Percentiles rank a stretch among this genome's conserved stretches.
These are phyloP conservation scores for Microcera coccophila DNA, from an alignment of 2,329 filamentous ascomycete species.

Conservation along the genomic window DNA sequence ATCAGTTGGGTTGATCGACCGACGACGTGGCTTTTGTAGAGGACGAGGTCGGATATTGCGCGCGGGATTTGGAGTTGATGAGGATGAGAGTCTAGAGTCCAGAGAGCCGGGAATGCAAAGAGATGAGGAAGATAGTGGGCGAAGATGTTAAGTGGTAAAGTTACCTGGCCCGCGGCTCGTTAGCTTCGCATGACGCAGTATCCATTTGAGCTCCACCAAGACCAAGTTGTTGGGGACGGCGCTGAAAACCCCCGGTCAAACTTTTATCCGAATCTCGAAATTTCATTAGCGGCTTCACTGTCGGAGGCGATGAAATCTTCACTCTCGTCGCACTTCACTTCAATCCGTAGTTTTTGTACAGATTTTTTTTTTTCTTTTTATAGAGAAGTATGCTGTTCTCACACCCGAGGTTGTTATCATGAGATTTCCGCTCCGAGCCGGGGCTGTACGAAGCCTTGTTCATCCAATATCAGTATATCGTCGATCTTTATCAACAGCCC, in stretches of 20 bases:
- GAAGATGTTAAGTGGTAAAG: no score
- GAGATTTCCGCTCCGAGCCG: slow-evolving; percentile 28
- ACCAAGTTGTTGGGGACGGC: no score
- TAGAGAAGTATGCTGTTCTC: slow-evolving; percentile 16
- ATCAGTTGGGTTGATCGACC: neutral
- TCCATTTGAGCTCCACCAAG: no score
- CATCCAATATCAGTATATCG: slow-evolving; percentile 14
- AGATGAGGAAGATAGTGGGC: neutral
- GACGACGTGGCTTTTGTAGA: neutral
- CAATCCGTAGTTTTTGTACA: slow-evolving; percentile 3
- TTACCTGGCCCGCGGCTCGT: no score
- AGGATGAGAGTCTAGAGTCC: no score
- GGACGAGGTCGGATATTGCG: no score
- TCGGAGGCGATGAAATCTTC: slow-evolving; percentile 14
- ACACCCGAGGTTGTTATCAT: slow-evolving; percentile 21
- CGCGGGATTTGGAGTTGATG: no score
- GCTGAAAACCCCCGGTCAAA: slow-evolving; percentile 19
- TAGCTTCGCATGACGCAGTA: no score
- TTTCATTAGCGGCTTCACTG: slow-evolving; percentile 15
- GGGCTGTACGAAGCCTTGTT: slow-evolving; percentile 22
- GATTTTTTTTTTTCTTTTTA: slow-evolving; percentile 3
- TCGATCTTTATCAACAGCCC: slow-evolving; percentile 27
- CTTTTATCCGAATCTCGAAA: slow-evolving; percentile 20
- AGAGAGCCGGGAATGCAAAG: no score
- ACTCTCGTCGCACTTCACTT: slow-evolving; percentile 1